Conservation (phyloP, 345 rosid genomes). For the Adansonia digitata region DNA sequence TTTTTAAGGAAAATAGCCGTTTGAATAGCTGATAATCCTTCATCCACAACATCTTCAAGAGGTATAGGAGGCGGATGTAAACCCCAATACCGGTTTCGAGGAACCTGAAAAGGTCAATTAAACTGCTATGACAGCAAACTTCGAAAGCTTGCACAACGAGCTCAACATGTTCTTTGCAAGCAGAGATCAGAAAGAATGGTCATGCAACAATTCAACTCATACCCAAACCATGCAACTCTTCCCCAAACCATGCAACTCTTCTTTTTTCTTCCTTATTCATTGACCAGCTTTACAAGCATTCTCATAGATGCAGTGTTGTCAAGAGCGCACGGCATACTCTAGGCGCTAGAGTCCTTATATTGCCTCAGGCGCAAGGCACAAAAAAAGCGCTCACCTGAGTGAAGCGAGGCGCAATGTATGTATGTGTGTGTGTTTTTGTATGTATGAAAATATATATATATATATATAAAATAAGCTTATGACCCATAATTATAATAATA, state of each 20-base stretch:
- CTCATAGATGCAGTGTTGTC: too few relatives aligned
- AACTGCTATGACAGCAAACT: slow-evolving; percentile 12
- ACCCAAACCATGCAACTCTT: neutral
- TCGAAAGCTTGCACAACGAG: neutral
- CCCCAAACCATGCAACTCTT: too few relatives aligned
- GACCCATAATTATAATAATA: too few relatives aligned
- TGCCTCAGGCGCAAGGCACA: too few relatives aligned
- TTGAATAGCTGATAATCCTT: slow-evolving; percentile 86
- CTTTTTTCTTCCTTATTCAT: neutral
- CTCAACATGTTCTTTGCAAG: neutral
- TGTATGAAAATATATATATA: too few relatives aligned
- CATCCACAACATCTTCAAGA: slow-evolving; percentile 88
- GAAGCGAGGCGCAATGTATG: too few relatives aligned
- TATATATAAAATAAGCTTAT: too few relatives aligned
- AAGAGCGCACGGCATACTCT: too few relatives aligned
- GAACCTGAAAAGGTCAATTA: slow-evolving; percentile 62
- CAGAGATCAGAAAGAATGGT: neutral
- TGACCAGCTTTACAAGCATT: neutral
- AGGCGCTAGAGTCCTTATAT: too few relatives aligned
- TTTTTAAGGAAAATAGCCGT: slow-evolving; percentile 92
- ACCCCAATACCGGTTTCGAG: slow-evolving; percentile 98
- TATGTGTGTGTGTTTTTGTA: too few relatives aligned
- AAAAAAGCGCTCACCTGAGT: too few relatives aligned
- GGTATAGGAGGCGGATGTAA: slow-evolving; percentile 97
- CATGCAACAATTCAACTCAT: neutral